phyloP scores from a whole-genome alignment of 2,329 filamentous ascomycete species.

The Kalaharituber pfeilii region DNA sequence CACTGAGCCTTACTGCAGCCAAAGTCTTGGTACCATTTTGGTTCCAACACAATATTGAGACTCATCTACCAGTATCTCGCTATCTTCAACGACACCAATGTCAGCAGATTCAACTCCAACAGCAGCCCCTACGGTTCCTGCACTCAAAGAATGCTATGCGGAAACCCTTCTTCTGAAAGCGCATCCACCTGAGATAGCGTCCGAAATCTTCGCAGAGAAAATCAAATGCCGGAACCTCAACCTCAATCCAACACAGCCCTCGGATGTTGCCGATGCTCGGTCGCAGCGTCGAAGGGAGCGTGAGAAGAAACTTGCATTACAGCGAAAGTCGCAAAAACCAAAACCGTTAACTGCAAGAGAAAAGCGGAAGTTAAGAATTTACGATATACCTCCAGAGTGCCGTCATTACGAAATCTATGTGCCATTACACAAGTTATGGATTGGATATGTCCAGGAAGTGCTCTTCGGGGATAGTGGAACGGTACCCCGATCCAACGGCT shows the following conservation, averaged over 20 bases:
- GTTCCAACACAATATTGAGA: not conserved
- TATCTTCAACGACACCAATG: not conserved
- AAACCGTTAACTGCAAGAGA: conserved; percentile 61
- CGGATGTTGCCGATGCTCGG: not conserved
- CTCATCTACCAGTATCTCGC: no score
- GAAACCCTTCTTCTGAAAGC: not conserved
- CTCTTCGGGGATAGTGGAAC: conserved; percentile 35
- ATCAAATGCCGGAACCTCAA: not conserved
- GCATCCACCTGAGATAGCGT: not conserved
- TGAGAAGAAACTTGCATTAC: not conserved
- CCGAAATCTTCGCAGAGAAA: not conserved
- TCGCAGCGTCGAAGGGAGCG: not conserved
- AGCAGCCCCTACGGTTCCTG: not conserved
- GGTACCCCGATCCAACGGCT: conserved; percentile 18
- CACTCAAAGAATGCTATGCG: not conserved
- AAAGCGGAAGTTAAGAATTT: conserved; percentile 54
- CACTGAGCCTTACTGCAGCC: not conserved
- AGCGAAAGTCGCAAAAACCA: conserved; percentile 32
- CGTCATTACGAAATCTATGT: conserved; percentile 60
- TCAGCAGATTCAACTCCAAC: not conserved
- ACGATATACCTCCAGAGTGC: conserved; percentile 52
- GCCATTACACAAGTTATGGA: conserved; percentile 63
- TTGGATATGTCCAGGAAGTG: conserved; percentile 67
- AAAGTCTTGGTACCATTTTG: not conserved
- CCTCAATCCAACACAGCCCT: not conserved